Conservation (phyloP, 768 basidiomycete species). For the Agrocybe pediades region DNA sequence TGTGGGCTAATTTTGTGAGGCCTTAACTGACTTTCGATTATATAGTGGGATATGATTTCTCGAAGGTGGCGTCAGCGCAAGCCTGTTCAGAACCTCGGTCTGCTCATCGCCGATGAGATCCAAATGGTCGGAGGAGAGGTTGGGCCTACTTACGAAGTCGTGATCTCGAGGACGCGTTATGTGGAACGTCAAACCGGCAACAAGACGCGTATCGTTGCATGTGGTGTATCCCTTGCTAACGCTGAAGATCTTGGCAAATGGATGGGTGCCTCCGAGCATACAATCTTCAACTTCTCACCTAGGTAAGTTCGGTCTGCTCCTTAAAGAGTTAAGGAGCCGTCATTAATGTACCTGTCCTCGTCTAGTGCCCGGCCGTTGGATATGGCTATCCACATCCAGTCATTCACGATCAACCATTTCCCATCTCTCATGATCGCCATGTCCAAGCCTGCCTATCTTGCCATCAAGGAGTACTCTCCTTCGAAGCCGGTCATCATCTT, state of each 20-base stretch:
- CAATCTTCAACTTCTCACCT: conserved; percentile 97
- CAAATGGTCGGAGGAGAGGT: conserved; percentile 94
- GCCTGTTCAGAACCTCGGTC: conserved; percentile 91
- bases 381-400: conserved; percentile 97
- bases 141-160: conserved; percentile 94
- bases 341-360: background rate
- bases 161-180: conserved; percentile 95
- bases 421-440: conserved; percentile 98
- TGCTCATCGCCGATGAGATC: conserved; percentile 94
- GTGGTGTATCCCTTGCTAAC: conserved; percentile 93
- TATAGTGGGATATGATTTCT: conserved; percentile 92
- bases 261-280: conserved; percentile 93
- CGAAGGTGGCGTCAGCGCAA: conserved; percentile 96
- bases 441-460: conserved; percentile 97
- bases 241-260: conserved; percentile 96
- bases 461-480: conserved; percentile 85
- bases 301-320: conserved; percentile 47
- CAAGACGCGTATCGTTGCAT: conserved; percentile 93
- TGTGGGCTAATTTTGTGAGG: conserved; percentile 1
- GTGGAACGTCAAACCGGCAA: conserved; percentile 92
- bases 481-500: conserved; percentile 90
- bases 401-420: conserved; percentile 96
- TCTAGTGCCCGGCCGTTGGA: conserved; percentile 91
- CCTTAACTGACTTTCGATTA: conserved; percentile 2
- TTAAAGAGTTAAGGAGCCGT: conserved; percentile 5